Evolutionary conservation across 371 early-diverging fungal genomes (phyloP).

Genomic region (Zychaea mexicana): DNA sequence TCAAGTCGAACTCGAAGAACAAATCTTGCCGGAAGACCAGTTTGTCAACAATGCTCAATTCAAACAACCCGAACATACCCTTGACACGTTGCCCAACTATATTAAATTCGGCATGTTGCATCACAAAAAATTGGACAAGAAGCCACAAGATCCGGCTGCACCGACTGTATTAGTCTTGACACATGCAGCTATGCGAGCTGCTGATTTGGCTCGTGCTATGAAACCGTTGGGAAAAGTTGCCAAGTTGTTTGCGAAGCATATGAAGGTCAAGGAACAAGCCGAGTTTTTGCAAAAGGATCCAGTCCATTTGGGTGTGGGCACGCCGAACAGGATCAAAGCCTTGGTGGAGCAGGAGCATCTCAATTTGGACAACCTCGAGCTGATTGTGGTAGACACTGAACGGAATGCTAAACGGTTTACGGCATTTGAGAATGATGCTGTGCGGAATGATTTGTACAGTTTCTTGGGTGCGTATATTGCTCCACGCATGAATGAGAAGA

Average conservation of each 20-base stretch:
- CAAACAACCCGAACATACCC: constrained; percentile 47
- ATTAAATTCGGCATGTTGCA: constrained; percentile 58
- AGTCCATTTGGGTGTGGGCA: constrained; percentile 79
- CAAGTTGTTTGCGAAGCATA: constrained; percentile 86
- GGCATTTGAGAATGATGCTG: constrained; percentile 76
- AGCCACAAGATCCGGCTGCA: constrained; percentile 53
- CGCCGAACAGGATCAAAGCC: constrained; percentile 78
- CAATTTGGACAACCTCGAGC: constrained; percentile 63
- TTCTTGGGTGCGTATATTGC: constrained; percentile 41
- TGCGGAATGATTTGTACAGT: constrained; percentile 65
- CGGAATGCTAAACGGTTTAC: constrained; percentile 78
- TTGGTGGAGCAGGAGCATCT: constrained; percentile 68
- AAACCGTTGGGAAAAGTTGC: constrained; percentile 62
- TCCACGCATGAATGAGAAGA: constrained; percentile 35
- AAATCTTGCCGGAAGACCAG: constrained; percentile 37
- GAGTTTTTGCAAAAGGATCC: constrained; percentile 57
- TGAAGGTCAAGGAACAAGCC: constrained; percentile 79
- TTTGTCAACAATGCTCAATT: constrained; percentile 55
- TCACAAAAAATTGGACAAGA: constrained; percentile 54
- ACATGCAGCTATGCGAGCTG: constrained; percentile 75
- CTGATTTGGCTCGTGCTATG: constrained; percentile 57
- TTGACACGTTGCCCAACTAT: constrained; percentile 57
- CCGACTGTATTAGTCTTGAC: constrained; percentile 75
- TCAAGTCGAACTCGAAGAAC: constrained; percentile 52
- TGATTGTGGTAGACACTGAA: constrained; percentile 75